These are phyloP conservation scores for Neonectria sp. DNA, from an alignment of 2,329 filamentous ascomycete genomes.

Conservation along the genomic window DNA sequence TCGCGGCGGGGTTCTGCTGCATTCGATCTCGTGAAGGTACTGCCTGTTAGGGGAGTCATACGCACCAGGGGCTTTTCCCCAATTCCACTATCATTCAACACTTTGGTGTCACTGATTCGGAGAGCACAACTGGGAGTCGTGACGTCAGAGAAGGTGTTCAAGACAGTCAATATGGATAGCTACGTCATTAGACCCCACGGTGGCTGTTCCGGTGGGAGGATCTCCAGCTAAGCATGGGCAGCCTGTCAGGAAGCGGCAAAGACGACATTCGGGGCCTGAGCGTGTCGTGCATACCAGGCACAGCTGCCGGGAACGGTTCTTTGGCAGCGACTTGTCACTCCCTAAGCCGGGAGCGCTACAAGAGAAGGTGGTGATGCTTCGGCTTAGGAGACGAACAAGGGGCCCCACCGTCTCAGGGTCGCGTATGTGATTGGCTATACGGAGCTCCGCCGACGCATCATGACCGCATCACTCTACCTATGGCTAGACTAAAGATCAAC, in stretches of 20 bases:
- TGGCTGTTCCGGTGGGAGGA: neutral
- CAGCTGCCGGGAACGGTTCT: constrained; percentile 3
- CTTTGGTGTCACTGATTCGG: neutral
- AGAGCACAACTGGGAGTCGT: constrained; percentile 15
- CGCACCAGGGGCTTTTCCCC: neutral
- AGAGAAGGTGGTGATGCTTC: constrained; percentile 19
- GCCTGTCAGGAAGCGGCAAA: constrained; percentile 1
- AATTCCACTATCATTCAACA: constrained; percentile 3
- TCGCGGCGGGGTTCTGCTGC: neutral
- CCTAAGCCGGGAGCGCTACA: constrained; percentile 9
- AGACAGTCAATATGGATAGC: neutral
- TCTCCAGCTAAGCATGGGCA: constrained; percentile 3
- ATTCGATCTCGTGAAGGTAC: constrained; percentile 2
- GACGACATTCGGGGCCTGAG: constrained; percentile 5
- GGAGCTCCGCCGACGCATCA: constrained; percentile 26
- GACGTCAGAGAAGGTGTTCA: constrained; percentile 26
- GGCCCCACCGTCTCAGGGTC: constrained; percentile 30
- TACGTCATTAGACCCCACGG: constrained; percentile 28
- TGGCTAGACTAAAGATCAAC: constrained; percentile 21
- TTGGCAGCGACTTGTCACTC: neutral
- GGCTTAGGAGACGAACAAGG: constrained; percentile 10
- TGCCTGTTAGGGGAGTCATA: constrained; percentile 3
- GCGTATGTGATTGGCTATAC: constrained; percentile 27
- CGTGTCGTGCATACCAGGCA: constrained; percentile 12
- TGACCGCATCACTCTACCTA: constrained; percentile 44